phyloP scores from a whole-genome alignment of 78 protist species.

The Monocercomonoides exilis region DNA sequence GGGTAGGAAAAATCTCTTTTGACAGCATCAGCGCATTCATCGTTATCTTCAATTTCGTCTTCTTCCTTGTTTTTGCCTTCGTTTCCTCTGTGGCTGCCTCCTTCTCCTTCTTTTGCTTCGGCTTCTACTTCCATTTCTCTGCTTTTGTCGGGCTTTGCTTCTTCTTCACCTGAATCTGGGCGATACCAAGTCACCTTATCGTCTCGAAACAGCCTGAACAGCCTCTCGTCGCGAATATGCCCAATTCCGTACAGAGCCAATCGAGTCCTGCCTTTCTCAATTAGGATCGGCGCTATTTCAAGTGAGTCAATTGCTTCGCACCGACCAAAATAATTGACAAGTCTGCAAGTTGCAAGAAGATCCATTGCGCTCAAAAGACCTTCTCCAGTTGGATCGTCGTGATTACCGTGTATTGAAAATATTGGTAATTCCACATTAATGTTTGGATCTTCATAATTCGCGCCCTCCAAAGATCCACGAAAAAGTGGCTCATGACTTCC shows the following conservation, averaged over 20 bases:
- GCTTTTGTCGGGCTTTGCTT: not conserved
- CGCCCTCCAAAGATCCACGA: not conserved
- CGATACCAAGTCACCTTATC: slow-evolving; percentile 45
- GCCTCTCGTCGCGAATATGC: slow-evolving; percentile 83
- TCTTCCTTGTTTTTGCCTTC: not conserved
- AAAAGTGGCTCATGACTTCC: slow-evolving; percentile 23
- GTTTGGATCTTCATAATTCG: slow-evolving; percentile 87
- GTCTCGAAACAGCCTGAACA: slow-evolving; percentile 61
- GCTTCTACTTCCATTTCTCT: not conserved
- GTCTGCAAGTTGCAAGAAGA: slow-evolving; percentile 48
- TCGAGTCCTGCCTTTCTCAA: slow-evolving; percentile 58
- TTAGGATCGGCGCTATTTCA: slow-evolving; percentile 62
- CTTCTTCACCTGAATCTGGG: slow-evolving; percentile 42
- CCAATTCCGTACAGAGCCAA: slow-evolving; percentile 94
- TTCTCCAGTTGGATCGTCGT: slow-evolving; percentile 95
- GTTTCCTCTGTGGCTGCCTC: no score
- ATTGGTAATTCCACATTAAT: slow-evolving; percentile 86
- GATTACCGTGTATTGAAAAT: slow-evolving; percentile 96
- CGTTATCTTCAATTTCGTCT: not conserved
- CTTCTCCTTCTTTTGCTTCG: not conserved
- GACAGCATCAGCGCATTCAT: not conserved
- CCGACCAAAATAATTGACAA: slow-evolving; percentile 88
- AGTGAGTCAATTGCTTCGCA: slow-evolving; percentile 54
- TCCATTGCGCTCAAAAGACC: slow-evolving; percentile 47
- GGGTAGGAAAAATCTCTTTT: no score